Conservation (phyloP, 257 asterid species). For the Anisodus tanguticus region DNA sequence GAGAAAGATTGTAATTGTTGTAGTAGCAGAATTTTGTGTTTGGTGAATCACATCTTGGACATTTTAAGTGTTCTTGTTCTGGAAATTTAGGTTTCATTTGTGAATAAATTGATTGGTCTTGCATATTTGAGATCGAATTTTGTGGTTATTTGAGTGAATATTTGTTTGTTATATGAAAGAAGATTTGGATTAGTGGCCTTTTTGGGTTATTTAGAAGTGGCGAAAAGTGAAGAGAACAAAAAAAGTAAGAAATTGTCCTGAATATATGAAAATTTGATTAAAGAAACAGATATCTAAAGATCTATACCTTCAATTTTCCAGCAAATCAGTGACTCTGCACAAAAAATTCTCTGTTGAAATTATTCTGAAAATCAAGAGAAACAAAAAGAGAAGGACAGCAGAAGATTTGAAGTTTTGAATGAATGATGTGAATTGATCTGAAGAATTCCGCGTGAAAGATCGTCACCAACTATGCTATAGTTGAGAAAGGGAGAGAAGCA, state of each 20-base stretch:
- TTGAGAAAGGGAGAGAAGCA: neutral
- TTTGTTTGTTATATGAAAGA: conserved; percentile 8
- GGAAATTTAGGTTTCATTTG: no score
- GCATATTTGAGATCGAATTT: neutral
- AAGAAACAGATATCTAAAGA: neutral
- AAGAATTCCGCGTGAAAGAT: conserved; percentile 57
- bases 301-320: neutral
- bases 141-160: neutral
- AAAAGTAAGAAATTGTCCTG: neutral
- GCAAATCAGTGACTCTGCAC: neutral
- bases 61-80: no score
- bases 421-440: conserved; percentile 42
- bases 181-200: neutral
- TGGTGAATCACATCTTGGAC: no score
- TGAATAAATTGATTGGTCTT: no score
- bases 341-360: neutral
- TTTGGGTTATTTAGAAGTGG: conserved; percentile 33
- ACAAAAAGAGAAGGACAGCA: neutral
- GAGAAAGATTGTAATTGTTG: no score
- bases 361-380: neutral
- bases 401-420: conserved; percentile 15
- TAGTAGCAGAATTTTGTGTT: no score
- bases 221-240: conserved; percentile 31
- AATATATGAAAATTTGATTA: neutral
- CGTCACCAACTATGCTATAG: neutral